phyloP scores from a whole-genome alignment of 2,329 filamentous ascomycete genomes.

The Cercospora janseana region DNA sequence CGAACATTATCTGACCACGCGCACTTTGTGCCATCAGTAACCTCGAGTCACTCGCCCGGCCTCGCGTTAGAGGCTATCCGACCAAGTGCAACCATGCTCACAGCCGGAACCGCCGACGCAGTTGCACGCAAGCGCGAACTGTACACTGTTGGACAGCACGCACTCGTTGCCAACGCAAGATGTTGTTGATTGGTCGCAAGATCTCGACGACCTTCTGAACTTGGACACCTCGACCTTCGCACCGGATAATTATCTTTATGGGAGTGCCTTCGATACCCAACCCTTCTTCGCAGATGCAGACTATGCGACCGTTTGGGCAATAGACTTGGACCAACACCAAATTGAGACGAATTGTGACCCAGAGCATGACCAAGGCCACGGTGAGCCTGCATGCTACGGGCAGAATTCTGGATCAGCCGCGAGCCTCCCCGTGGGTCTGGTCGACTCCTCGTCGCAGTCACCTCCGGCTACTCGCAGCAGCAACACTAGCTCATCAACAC shows the following conservation, averaged over 20 bases:
- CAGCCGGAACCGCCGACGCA: conserved; percentile 2
- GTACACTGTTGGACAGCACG: background rate
- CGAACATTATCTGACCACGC: background rate
- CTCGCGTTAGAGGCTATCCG: conserved; percentile 16
- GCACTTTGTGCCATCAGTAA: background rate
- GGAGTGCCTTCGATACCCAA: background rate
- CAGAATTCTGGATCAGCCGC: background rate
- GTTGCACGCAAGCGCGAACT: background rate
- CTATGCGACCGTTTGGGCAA: too few relatives aligned
- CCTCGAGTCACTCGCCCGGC: conserved; percentile 9
- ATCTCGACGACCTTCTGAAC: conserved; percentile 11
- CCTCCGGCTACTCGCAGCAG: background rate
- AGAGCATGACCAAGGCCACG: background rate
- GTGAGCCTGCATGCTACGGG: background rate
- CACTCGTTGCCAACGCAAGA: conserved; percentile 1
- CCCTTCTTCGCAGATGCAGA: background rate
- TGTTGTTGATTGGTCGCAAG: conserved; percentile 12
- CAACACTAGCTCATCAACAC: background rate
- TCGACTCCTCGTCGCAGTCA: background rate
- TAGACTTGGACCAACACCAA: too few relatives aligned
- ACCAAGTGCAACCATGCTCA: conserved; percentile 20
- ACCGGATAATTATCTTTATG: conserved; percentile 10
- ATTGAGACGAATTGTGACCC: too few relatives aligned
- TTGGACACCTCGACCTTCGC: conserved; percentile 13
- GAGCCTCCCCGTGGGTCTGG: background rate